Conservation (phyloP, 106 monocot species). For the Acorus calamus region DNA sequence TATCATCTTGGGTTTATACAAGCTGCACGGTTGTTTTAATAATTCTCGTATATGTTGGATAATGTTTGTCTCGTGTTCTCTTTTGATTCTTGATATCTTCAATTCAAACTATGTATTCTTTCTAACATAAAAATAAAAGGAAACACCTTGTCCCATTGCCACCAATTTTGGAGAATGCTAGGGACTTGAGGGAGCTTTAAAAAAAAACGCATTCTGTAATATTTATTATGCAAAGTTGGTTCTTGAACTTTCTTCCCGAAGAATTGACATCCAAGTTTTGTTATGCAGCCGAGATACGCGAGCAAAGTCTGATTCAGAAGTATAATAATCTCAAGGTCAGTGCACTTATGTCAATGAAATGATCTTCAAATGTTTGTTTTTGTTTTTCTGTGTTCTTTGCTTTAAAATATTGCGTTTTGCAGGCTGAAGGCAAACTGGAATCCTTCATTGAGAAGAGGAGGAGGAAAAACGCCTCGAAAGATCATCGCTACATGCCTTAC, state of each 20-base stretch:
- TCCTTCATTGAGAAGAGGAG: conserved; percentile 65
- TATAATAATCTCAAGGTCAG: conserved; percentile 80
- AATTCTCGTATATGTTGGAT: too few species aligned
- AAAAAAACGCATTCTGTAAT: conserved; percentile 4
- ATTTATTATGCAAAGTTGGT: too few species aligned
- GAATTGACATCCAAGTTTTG: not conserved
- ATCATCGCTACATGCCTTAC: conserved; percentile 79
- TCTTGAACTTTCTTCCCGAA: too few species aligned
- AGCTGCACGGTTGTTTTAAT: too few species aligned
- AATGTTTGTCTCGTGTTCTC: too few species aligned
- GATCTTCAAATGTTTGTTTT: not conserved
- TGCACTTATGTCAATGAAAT: not conserved
- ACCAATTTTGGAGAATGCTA: too few species aligned
- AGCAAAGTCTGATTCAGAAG: conserved; percentile 60
- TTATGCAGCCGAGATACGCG: conserved; percentile 72
- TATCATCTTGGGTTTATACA: not conserved
- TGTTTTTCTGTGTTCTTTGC: not conserved
- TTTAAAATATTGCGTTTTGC: not conserved
- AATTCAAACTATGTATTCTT: not conserved
- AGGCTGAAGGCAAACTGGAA: conserved; percentile 81
- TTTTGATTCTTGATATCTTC: too few species aligned
- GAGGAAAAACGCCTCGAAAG: conserved; percentile 85
- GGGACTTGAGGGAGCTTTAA: too few species aligned
- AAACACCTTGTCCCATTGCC: not conserved
- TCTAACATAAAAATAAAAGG: not conserved